Evolutionary conservation across 495 filamentous ascomycete genomes (phyloP), one percentile per base, ranked within the genome.

Genomic region (Daldinia grandis): DNA sequence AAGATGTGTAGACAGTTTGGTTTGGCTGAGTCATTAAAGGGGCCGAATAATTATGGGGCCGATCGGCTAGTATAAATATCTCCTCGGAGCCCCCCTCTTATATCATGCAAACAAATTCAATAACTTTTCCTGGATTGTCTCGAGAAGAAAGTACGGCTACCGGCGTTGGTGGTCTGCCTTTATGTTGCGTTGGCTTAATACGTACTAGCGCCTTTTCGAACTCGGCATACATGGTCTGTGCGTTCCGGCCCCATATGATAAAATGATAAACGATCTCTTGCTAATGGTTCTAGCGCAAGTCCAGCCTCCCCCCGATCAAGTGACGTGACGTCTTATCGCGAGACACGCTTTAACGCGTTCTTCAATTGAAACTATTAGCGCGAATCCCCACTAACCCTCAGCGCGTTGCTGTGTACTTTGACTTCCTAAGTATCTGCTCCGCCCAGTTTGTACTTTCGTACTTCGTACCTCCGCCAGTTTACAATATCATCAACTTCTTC

Each of bases 331-430:
- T 67, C 58, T 66, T 66, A 25, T 12, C 19, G 49, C 62, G 53
- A 40, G 31, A 37, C 35, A 38, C 54, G 58, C 37, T 30, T 54
- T 35, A 64, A 63, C 64, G 69, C 55, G 64, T 47, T n/a, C 15
- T 37, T 33, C 31, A 27, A 28, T 54, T 21, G 37, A 61, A 71
- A 54, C 51, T 58, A 56, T 60, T 67, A 68, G 69, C 69, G 69
- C 69, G 69, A 63, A 58, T 67, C 64, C 38, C 53, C 64, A 67
- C 69, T 47, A 55, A 27, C 35, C 4, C 37, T 50, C 38, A 58
- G 56, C 64, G 69, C 69, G 69, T 72, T 64, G 55, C 64, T 37
- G 28, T 42, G 69, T 72, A 72, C 69, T 72, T 68, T 10, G 35
- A 42, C 53, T 42, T 51, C 42, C 69, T 64, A 19, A 61, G 40